phyloP scores from a whole-genome alignment of 441 rosid genomes.

The Melastoma candidum region DNA sequence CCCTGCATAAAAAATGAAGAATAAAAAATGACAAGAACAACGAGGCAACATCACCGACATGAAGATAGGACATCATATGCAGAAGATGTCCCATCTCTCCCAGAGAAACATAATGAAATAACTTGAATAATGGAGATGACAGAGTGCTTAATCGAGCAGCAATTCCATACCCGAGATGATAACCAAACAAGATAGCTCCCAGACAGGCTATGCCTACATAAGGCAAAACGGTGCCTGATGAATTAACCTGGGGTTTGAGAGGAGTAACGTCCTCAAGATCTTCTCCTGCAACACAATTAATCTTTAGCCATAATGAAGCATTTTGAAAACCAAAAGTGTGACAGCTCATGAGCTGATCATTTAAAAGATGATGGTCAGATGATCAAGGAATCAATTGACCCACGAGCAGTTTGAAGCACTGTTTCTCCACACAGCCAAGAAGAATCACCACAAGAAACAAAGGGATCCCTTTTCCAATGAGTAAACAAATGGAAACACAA shows the following conservation, averaged over 20 bases:
- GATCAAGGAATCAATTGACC: no score
- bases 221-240: constrained; percentile 75
- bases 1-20: constrained; percentile 35
- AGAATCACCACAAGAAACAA: no score
- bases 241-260: constrained; percentile 32
- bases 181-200: constrained; percentile 92
- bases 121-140: not conserved
- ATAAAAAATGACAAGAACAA: no score
- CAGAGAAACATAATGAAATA: not conserved
- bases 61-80: not conserved
- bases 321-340: not conserved
- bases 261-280: constrained; percentile 47
- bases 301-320: constrained; percentile 3
- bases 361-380: no score
- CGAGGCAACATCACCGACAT: no score
- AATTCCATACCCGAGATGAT: constrained; percentile 76
- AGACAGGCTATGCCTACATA: constrained; percentile 91
- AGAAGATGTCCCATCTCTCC: not conserved
- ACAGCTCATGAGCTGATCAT: not conserved
- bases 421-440: no score
- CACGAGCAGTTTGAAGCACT: no score
- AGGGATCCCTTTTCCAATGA: no score
- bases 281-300: constrained; percentile 37
- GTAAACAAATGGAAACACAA: no score
- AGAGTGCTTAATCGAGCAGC: not conserved